Evolutionary conservation across 1,284 basidiomycete genomes (phyloP), one percentile per base, ranked within the genome.

Genomic region (Moesziomyces parantarcticus): DNA sequence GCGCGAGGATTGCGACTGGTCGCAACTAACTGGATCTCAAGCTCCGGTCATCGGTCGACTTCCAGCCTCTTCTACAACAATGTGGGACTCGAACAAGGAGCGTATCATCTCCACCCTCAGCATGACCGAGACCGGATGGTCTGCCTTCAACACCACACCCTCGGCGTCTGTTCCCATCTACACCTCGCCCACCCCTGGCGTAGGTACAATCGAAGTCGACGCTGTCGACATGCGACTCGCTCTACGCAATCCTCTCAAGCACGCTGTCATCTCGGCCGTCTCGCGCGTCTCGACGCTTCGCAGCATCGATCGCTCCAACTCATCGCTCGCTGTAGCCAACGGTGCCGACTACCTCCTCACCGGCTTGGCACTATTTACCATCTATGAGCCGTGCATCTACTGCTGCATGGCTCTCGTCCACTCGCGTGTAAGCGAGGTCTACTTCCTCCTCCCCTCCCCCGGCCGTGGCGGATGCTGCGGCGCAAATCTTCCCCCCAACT

Each of bases 331-430:
- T 9, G n/a, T 48, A 8, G 44, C 26, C 39, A 82, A 81, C 53
- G 78, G 79, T 1, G 57, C 63, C 51, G 82, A 83, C 58, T 83
- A 83, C 65, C 71, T 83, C 26, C 71, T 83, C 7, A 83, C 75
- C 25, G 57, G 61, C 1, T 67, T 83, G 1, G 54, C 70, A 3
- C 63, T 83, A 3, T 83, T 83, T 42, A 65, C 73, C 0, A 78
- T 82, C 23, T 78, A 81, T 60, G 82, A 83, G 57, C 82, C 82
- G 10, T 83, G 82, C 58, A 58, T 78, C 4, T 79, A 77, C 51
- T 83, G 82, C 69, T 65, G 63, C 23, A 83, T 83, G 82, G 78
- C 81, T 0, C 72, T 83, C 3, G 56, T 83, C 18, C 82, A 83
- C 48, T 79, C 77, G 2, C 70, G 82, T 3, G 82, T 83, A 0